Conservation (phyloP, 176 grass and related monocot genomes). For the Rhipidocladum racemiflorum region DNA sequence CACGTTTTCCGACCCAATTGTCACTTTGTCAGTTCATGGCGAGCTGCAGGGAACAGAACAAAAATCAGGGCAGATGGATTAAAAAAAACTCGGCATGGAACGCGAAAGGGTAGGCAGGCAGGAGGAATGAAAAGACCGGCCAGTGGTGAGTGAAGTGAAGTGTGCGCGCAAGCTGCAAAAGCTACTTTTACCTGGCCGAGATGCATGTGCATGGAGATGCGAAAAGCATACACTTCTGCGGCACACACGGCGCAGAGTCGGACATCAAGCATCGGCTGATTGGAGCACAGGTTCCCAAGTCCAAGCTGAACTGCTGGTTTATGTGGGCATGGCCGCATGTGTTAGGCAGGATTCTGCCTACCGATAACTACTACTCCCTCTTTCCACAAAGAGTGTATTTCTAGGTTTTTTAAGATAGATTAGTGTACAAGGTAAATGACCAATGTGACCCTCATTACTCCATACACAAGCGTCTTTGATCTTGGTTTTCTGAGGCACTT, state of each 20-base stretch:
- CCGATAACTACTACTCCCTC: not conserved
- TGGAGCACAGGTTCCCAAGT: conserved; percentile 34
- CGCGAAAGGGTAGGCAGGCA: not conserved
- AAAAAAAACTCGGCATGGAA: not conserved
- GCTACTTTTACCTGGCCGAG: conserved; percentile 35
- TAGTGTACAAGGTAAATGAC: too few species aligned
- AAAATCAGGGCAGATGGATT: not conserved
- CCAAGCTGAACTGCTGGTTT: conserved; percentile 30
- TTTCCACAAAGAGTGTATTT: too few species aligned
- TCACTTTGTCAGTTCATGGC: conserved; percentile 10
- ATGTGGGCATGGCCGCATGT: conserved; percentile 6
- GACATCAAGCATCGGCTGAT: conserved; percentile 26
- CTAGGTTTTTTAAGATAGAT: too few species aligned
- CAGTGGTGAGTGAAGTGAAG: conserved; percentile 17
- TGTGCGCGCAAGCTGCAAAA: conserved; percentile 21
- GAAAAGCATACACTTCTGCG: conserved; percentile 18
- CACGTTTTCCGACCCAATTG: not conserved
- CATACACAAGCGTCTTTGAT: too few species aligned
- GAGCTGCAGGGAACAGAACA: not conserved
- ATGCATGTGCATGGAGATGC: conserved; percentile 33
- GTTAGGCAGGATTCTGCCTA: conserved; percentile 48
- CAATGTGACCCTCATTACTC: too few species aligned
- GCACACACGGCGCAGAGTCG: not conserved
- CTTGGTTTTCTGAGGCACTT: too few species aligned
- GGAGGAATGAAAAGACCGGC: too few species aligned